Evolutionary conservation across 306 rosid species (phyloP), one percentile per base, ranked within the genome.

Genomic region (Prunus kanzakura): DNA sequence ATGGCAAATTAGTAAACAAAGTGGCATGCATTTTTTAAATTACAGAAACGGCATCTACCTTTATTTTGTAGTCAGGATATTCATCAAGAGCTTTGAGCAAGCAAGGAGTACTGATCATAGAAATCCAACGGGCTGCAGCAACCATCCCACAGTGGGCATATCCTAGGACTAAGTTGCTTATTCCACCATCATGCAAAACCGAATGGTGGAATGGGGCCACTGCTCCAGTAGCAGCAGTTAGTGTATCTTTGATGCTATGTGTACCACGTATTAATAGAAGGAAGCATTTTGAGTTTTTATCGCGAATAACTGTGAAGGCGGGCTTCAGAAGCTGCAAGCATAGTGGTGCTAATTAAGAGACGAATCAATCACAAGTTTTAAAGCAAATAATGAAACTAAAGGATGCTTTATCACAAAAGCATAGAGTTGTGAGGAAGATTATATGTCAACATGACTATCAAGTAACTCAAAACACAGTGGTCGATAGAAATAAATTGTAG

Each of bases 101-200:
- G 83, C 83, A 86, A 77, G 99, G 97, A 81, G 93, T 84, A 83
- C 90, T 88, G 56, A 92, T 93, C 93, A 88, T 95, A 67, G 98
- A 96, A 83, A 90, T 95, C 98, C 98, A 95, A 47, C 97, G 92
- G 73, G 97, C 98, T 64, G 98, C 97, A 80, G 97, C 98, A 83
- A 95, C 98, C 98, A 95, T 95, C 72, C 98, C 98, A 75, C 94
- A 95, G 74, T 95, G 98, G 29, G 98, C 98, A 86, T 95, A 95
- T 72, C 98, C 98, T 67, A 95, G 86, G 81, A 95, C 87, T 71
- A 95, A 83, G 83, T 95, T 95, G 88, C 93, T 90, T 79, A 95
- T 82, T 78, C 98, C 98, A 82, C 98, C 98, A 79, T 92, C 98
- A 78, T 86, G 91, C 84, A 92, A 76, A 83, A 92, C 93, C 0